Evolutionary conservation across 148 eudicot species (phyloP), one percentile per base, ranked within the genome.

Genomic region (Selenicereus undatus): DNA sequence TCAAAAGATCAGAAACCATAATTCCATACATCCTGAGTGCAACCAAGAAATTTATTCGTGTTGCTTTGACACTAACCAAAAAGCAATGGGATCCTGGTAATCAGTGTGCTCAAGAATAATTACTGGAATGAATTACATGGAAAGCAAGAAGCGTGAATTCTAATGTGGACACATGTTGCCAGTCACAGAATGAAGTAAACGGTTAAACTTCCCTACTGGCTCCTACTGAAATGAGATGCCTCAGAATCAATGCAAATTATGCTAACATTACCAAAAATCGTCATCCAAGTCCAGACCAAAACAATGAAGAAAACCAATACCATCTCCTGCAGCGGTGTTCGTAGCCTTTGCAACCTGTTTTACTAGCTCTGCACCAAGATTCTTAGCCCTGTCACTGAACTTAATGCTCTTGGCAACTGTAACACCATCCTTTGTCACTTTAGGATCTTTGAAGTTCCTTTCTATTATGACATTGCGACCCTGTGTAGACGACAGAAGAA

Each of bases 361-460:
- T 80, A 96, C 97, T 76, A 96, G 95, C 75, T 88, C 90, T 70
- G 99, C 98, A 71, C 99, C 99, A 65, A 96, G 85, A 87, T 93
- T 92, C 86, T 96, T 93, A 48, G 87, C 87, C 85, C 90, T 90
- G 27, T 96, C 88, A 39, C 82, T 81, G 85, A 96, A 96, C 58
- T 80, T 87, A 71, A 93, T 90, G 88, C 98, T 92, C 90, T 92
- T 93, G 85, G 99, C 99, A 52, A 96, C 99, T 69, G 99, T 96
- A 32, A 93, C 99, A 65, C 99, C 99, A 78, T 96, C 99, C 88
- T 96, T 96, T 39, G 99, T 96, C 66, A 96, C 93, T 87, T 91
- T 93, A 26, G 98, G 98, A 73, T 58, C 82, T 83, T 88, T 90
- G 51, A 78, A 86, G 56, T 79, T 85, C 86, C 91, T 87, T 84